Evolutionary conservation across 768 basidiomycete genomes (phyloP).

Genomic region (Multifurca ochricompacta): DNA sequence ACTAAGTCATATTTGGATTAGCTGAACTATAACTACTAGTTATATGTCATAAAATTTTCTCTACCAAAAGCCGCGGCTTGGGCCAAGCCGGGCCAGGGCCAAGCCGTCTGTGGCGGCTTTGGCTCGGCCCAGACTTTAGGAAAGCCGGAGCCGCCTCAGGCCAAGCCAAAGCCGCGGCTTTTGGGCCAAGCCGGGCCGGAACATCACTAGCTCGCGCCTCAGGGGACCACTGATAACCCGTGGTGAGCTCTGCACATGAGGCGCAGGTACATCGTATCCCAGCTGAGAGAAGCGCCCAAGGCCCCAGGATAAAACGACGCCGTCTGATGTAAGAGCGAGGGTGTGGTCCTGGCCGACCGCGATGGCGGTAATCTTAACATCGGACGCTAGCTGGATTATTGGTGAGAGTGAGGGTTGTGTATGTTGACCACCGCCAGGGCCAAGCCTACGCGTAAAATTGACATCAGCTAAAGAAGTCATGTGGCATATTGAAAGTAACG

Average conservation of each 20-base stretch:
- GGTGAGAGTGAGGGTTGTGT: conserved; percentile 70
- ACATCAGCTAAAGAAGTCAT: neutral
- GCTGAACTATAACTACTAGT: too few relatives aligned
- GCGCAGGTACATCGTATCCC: conserved; percentile 70
- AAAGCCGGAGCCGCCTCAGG: too few relatives aligned
- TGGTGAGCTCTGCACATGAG: conserved; percentile 59
- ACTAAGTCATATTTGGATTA: too few relatives aligned
- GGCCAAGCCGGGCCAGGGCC: too few relatives aligned
- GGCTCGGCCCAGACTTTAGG: too few relatives aligned
- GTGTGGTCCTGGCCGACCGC: conserved; percentile 95
- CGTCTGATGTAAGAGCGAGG: conserved; percentile 67
- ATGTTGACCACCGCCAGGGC: conserved; percentile 49
- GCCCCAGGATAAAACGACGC: conserved; percentile 89
- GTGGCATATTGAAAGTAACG: conserved; percentile 21
- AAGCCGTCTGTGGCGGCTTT: too few relatives aligned
- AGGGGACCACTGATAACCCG: conserved; percentile 66
- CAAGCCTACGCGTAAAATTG: conserved; percentile 43
- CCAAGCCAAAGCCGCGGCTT: too few relatives aligned
- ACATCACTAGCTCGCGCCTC: too few relatives aligned
- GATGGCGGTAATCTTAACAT: conserved; percentile 51
- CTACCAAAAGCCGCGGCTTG: too few relatives aligned
- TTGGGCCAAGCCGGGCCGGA: too few relatives aligned
- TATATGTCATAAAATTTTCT: too few relatives aligned
- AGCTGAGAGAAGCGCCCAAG: conserved; percentile 84
- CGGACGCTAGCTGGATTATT: conserved; percentile 40